Base-by-base conservation (phyloP, 1,139 yeast species). In the Debaryomyces nepalensis region DNA sequence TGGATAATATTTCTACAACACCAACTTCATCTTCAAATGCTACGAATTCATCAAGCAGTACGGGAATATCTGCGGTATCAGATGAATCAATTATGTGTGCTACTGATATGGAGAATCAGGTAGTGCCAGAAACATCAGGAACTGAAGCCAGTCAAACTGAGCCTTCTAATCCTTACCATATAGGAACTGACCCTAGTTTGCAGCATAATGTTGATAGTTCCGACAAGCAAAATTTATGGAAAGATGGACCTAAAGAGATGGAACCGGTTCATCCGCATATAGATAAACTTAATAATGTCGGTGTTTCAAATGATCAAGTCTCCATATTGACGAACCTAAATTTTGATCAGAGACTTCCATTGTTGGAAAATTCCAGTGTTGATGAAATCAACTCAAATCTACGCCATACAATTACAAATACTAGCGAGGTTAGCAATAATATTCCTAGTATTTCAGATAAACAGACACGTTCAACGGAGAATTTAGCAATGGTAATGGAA, bases 341-440 rank as follows among this genome's bases (percentile, higher is more conserved):
- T 20, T 67, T 61, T 45, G 63, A 58, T 7, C 73, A 66, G 48
- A 50, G 68, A 39, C 42, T 67, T 3, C 73, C 73, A 0, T 55
- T 68, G 31, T 51, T 68, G 33, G 54, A 59, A 31, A 59, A 61
- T 45, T 52, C 53, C 14, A 66, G 72, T 42, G 45, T 56, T 1
- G 66, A 46, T 20, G 43, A 39, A 22, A 26, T 40, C 18, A 26
- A 38, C 10, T 29, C 36, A 15, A 19, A 26, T 15, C 12, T 10
- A 12, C 29, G 20, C 18, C 24, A 11, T 8, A 16, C 26, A 5
- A 18, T 14, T 4, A 20, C 18, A 12, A 32, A 18, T 19, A 21
- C 37, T 14, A 26, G 35, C 6, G 21, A 26, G 2, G 12, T 31
- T 10, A 5, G 14, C 10, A 43, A 26, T 26, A 34, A 30, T n/a